Conservation (phyloP, 2,329 filamentous ascomycete species). For the Teratosphaeria pseudoeucalypti region DNA sequence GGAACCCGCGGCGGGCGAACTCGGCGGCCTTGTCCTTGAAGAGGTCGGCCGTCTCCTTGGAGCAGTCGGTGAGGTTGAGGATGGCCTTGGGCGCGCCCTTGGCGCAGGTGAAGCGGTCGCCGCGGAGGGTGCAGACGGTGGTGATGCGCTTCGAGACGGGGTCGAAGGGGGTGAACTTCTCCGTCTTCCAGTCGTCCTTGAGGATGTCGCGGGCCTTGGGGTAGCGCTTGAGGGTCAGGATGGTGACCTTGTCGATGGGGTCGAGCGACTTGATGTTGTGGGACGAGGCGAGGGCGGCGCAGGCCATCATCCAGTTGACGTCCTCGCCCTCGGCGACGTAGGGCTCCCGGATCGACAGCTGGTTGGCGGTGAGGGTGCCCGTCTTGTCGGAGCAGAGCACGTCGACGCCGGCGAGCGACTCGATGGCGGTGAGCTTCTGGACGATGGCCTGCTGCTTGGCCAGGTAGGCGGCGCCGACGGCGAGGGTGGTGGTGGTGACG, state of each 20-base stretch:
- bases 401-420: constrained; percentile 66
- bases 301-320: constrained; percentile 78
- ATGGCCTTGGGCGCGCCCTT: constrained; percentile 72
- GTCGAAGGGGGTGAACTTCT: constrained; percentile 70
- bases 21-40: constrained; percentile 66
- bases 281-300: constrained; percentile 64
- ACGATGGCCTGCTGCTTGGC: constrained; percentile 70
- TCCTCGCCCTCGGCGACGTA: constrained; percentile 67
- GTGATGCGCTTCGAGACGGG: constrained; percentile 73
- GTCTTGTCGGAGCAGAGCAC: constrained; percentile 77
- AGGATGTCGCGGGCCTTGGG: constrained; percentile 69
- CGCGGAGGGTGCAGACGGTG: constrained; percentile 56
- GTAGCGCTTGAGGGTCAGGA: constrained; percentile 64
- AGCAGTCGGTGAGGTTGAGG: constrained; percentile 57
- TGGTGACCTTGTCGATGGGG: constrained; percentile 70
- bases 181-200: constrained; percentile 62
- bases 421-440: constrained; percentile 69
- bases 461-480: constrained; percentile 66
- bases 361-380: constrained; percentile 64
- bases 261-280: constrained; percentile 72
- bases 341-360: constrained; percentile 66
- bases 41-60: constrained; percentile 51
- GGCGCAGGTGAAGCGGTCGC: constrained; percentile 60
- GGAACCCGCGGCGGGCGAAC: constrained; percentile 70
- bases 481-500: constrained; percentile 66